Evolutionary conservation across 441 rosid genomes (phyloP), one percentile per base, ranked within the genome.

Genomic region (Flueggea neowawraea): DNA sequence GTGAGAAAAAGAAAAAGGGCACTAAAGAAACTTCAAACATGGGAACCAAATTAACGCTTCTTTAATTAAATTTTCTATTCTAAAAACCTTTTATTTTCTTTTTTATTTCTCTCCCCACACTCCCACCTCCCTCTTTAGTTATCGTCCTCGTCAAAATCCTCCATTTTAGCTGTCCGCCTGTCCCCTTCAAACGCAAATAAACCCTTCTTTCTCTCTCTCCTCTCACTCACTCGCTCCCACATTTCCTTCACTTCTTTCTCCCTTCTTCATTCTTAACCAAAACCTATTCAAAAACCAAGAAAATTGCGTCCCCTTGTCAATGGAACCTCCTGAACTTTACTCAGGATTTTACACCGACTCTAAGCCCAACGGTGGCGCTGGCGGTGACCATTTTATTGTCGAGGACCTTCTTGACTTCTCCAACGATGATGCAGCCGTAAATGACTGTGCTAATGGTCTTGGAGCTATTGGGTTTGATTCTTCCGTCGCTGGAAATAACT

Each of bases 391-490:
- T 64, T 94, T 94, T 80, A 73, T 73, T 6, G 97, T 94, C 3
- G 98, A 93, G 65, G 97, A 93, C 76, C 91, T 93, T 8, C 68
- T 93, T 14, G 95, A 93, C 73, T 88, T 93, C 70, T 85, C 98
- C 68, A 85, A 90, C 62, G 92, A 87, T 33, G 73, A 13, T 45
- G 66, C 77, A 67, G 74, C 65, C 53, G 61, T 76, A 8, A 67
- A 67, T 17, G 89, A 70, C 15, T 13, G 10, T 10, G 14, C 16
- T 17, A 36, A 32, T 36, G 63, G 50, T 13, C 41, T 28, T 10
- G 73, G 16, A 1, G 64, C 67, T 16, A 51, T 72, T 11, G 84
- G 41, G 9, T 36, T 36, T 36, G 41, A 36, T 36, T 36, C 41
- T 36, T 36, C 66, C 47, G 45, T 57, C 44, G 70, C 76, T 22